Base-by-base conservation (phyloP, 2,329 filamentous ascomycete species). In the Pseudocercospora macadamiae region DNA sequence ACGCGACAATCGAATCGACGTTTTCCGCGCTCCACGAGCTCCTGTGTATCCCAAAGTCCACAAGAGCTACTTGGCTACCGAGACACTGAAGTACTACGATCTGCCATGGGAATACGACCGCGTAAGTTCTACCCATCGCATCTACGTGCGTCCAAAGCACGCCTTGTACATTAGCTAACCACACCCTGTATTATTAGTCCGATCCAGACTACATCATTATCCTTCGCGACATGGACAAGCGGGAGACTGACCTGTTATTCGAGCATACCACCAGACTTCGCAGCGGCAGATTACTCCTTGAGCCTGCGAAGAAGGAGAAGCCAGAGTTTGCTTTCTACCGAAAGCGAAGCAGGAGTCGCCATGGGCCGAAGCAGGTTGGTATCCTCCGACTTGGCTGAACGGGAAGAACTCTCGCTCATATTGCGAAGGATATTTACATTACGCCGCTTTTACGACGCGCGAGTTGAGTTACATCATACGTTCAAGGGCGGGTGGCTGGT, bases 201-300 rank as follows among this genome's bases (percentile, higher is more conserved):
- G 76, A 82, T 64, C 70, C 73, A 8, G 74, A 79, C 55, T 82
- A 77, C 70, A 76, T 81, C 68, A 78, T 82, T 66, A 78, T 82
- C 58, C 72, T 80, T 9, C 76, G 77, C 52, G 79, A 82, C 60
- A 79, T 82, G 75, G 75, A 76, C 63, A 74, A 75, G 48, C 71
- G 73, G 55, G 78, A 81, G 53, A 81, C 79, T 4, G 78, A 81
- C 39, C 72, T 80, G 23, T 69, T 82, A 26, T 82, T 82, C 64
- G 79, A 81, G 64, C 79, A 82, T 61, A 81, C 79, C 12, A 73
- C 74, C 12, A 75, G 78, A 21, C 71, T 81, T 18, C 76, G 78
- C 51, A 66, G 68, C 7, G 71, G 72, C 36, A 73, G 70, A 32
- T 66, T 80, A 52, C 71, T 80, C 55, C 75, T 80, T 49, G 77